Conservation (phyloP, 306 rosid species). For the Cicer judaicum region DNA sequence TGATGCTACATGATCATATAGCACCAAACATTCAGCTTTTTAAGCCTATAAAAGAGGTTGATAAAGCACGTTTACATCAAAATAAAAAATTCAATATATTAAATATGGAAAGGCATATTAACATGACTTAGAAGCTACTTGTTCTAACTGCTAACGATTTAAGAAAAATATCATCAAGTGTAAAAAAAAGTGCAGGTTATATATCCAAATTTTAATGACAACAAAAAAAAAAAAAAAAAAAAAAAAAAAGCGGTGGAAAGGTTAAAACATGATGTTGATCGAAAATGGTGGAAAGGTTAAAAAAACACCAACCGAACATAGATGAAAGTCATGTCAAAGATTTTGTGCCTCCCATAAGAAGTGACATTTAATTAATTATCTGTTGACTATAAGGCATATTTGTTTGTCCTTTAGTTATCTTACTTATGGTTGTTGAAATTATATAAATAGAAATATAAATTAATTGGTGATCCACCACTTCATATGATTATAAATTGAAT, state of each 20-base stretch:
- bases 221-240: background rate
- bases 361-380: slow-evolving; percentile 34
- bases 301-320: slow-evolving; percentile 39
- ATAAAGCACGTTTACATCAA: slow-evolving; percentile 39
- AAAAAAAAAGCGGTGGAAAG: background rate
- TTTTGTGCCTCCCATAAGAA: slow-evolving; percentile 11
- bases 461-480: background rate
- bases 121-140: slow-evolving; percentile 33
- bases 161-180: slow-evolving; percentile 8
- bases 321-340: slow-evolving; percentile 53
- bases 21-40: slow-evolving; percentile 40
- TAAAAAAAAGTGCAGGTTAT: background rate
- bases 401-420: slow-evolving; percentile 43
- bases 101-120: background rate
- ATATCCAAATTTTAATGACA: background rate
- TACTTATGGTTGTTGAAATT: slow-evolving; percentile 10
- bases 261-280: slow-evolving; percentile 35
- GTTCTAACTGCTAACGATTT: background rate
- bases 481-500: background rate
- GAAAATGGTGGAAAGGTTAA: slow-evolving; percentile 30
- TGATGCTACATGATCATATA: slow-evolving; percentile 34
- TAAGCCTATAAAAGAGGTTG: slow-evolving; percentile 25
- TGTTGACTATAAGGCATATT: slow-evolving; percentile 32
- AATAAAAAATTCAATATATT: background rate
- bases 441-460: background rate